phyloP scores from a whole-genome alignment of 805 yeast species.

The Ogataea angusta region DNA sequence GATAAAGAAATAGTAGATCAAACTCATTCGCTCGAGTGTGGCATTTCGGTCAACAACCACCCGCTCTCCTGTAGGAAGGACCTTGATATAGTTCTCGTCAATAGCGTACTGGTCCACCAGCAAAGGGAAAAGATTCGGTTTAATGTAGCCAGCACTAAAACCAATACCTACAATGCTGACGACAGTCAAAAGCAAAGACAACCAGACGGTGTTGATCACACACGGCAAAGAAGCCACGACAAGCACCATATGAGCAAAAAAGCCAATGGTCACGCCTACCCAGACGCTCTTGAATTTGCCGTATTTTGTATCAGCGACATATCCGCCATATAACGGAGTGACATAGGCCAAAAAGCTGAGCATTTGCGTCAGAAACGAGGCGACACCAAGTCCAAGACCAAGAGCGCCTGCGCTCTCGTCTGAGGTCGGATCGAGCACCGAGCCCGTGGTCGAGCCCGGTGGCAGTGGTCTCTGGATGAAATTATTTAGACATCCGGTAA shows the following conservation, averaged over 20 bases:
- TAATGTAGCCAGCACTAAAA: conserved; percentile 49
- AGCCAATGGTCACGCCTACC: conserved; percentile 45
- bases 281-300: conserved; percentile 48
- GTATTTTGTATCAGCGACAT: conserved; percentile 44
- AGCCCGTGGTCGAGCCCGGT: conserved; percentile 36
- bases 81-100: conserved; percentile 49
- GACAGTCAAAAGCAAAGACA: conserved; percentile 34
- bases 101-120: conserved; percentile 60
- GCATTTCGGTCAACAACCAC: conserved; percentile 54
- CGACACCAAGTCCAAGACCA: conserved; percentile 42
- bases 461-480: conserved; percentile 52
- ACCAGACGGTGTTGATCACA: conserved; percentile 28
- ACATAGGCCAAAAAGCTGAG: conserved; percentile 46
- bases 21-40: conserved; percentile 37
- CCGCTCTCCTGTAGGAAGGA: conserved; percentile 50
- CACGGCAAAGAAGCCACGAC: conserved; percentile 47
- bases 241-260: conserved; percentile 43
- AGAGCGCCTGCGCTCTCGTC: conserved; percentile 48
- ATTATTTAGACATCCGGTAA: conserved; percentile 45
- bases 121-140: conserved; percentile 49
- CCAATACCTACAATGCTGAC: conserved; percentile 39
- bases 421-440: conserved; percentile 38
- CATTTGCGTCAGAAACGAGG: conserved; percentile 44
- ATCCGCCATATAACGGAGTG: conserved; percentile 50
- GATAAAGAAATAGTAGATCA: conserved; percentile 51